These are phyloP conservation scores for Trichoderma orchidacearum DNA, from an alignment of 495 filamentous ascomycete species.

Conservation along the genomic window DNA sequence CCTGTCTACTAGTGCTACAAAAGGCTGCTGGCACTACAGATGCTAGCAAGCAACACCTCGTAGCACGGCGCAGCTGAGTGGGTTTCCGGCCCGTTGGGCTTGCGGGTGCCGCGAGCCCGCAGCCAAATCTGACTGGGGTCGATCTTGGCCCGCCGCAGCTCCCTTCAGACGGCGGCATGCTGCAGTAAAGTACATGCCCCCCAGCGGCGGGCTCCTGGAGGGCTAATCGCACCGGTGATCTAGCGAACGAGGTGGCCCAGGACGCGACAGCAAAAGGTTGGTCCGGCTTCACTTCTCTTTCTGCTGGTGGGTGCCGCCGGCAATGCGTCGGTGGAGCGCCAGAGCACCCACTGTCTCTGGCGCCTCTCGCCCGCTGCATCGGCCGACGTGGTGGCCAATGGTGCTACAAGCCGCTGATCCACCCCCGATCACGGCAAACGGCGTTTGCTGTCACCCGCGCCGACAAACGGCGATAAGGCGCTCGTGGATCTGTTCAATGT, in stretches of 20 bases:
- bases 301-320: not conserved
- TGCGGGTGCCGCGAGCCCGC: not conserved
- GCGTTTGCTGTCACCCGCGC: not conserved
- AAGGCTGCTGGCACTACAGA: too few species aligned
- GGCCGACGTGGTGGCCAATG: not conserved
- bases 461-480: not conserved
- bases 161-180: too few species aligned
- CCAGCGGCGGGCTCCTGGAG: too few species aligned
- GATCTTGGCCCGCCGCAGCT: not conserved
- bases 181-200: too few species aligned
- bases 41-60: not conserved
- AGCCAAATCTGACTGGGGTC: not conserved
- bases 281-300: too few species aligned
- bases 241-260: too few species aligned
- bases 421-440: not conserved
- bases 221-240: too few species aligned
- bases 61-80: not conserved
- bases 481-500: not conserved
- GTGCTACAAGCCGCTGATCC: not conserved
- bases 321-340: not conserved
- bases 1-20: too few species aligned
- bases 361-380: not conserved
- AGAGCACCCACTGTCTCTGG: not conserved
- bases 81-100: not conserved
- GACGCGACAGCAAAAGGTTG: too few species aligned